Conservation (phyloP, 2,329 filamentous ascomycete genomes). For the Waltergamsia citrina region DNA sequence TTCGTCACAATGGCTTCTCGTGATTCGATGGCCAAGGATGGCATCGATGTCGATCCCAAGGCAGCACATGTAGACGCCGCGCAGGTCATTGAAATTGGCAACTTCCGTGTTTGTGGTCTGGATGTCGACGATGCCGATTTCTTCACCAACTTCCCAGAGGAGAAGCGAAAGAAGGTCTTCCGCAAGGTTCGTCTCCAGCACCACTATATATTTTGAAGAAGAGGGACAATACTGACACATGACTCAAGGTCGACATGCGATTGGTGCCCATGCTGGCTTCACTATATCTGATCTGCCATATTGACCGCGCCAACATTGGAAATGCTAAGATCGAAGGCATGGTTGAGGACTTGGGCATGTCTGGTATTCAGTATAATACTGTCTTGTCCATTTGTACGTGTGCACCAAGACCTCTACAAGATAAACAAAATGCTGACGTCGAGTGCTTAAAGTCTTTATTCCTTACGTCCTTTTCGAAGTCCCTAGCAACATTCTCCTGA, state of each 20-base stretch:
- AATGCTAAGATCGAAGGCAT: conserved; percentile 40
- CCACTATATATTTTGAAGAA: too few species aligned
- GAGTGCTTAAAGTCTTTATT: too few species aligned
- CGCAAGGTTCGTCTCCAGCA: too few species aligned
- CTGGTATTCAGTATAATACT: conserved; percentile 47
- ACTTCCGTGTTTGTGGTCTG: not conserved
- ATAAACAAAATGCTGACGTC: too few species aligned
- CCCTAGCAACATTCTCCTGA: conserved; percentile 55
- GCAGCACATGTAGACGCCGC: not conserved
- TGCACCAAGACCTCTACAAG: too few species aligned
- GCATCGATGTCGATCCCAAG: not conserved
- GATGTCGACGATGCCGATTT: not conserved
- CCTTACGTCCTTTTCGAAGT: conserved; percentile 27
- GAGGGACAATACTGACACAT: too few species aligned
- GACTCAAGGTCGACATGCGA: conserved; percentile 10
- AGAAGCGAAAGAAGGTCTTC: too few species aligned
- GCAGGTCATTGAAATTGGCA: not conserved
- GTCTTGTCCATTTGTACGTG: conserved; percentile 40
- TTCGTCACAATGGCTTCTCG: too few species aligned
- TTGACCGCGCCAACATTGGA: conserved; percentile 42
- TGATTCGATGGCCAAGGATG: not conserved
- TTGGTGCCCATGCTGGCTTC: conserved; percentile 41
- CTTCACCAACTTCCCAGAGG: too few species aligned
- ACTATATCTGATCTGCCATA: conserved; percentile 46
- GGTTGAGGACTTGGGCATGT: conserved; percentile 30